Evolutionary conservation across 345 rosid genomes (phyloP), one percentile per base, ranked within the genome.

Genomic region (Gossypium bickii): DNA sequence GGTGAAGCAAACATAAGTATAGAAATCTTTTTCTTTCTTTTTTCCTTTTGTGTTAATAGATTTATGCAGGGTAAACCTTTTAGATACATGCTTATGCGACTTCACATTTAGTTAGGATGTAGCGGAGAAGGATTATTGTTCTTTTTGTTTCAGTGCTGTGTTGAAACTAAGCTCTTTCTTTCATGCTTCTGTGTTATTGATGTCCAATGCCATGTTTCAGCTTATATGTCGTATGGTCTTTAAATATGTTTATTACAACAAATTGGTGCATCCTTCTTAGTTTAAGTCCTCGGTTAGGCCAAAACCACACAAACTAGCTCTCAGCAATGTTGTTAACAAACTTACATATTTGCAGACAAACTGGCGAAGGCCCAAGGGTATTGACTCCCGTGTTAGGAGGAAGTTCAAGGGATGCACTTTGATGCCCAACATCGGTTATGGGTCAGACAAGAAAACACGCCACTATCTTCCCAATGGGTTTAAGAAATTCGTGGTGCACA

Each of bases 401-500:
- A 34, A 34, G 41, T 34, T 34, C 41, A 34, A 34, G 41, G 41
- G 41, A 5, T 34, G 41, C 7, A 34, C 41, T 34, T 34, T 34
- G 41, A 34, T 34, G 41, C 41, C 41, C 41, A 34, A 34, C 41
- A 34, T 34, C 41, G 41, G 41, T 34, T 34, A 34, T 34, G 41
- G 41, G 0, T 34, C 41, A 5, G 41, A 34, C 41, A 34, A 34
- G 41, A 34, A 34, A 4, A 34, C 41, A 4, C 41, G 41, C 1
- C 41, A 34, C 41, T 34, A 5, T 34, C 41, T 34, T 34, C 41
- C 7, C 41, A 34, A 34, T 4, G 41, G 41, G 41, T 34, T 34
- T 34, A 34, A 34, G 41, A 34, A 34, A 34, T 34, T 34, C 41
- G 85, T 87, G 9, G 91, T 87, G 63, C 88, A 89, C 81, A 89